These are phyloP conservation scores for Coemansia sp. DNA, from an alignment of 192 early-diverging fungal genomes.

Conservation along the genomic window DNA sequence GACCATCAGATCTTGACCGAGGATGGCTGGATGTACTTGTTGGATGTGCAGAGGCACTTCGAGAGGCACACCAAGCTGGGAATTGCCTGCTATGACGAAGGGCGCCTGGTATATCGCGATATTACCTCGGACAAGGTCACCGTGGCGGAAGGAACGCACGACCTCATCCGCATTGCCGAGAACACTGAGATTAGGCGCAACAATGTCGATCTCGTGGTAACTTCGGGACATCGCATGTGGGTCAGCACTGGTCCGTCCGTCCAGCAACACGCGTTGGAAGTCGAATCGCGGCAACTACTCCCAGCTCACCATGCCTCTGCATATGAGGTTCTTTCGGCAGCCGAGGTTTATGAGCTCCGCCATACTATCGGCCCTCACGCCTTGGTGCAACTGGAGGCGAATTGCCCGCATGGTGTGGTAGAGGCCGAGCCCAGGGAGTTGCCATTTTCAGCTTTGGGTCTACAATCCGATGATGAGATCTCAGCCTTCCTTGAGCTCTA, in stretches of 20 bases:
- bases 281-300: too few relatives aligned
- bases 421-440: neutral
- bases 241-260: slow-evolving; percentile 11
- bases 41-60: slow-evolving; percentile 37
- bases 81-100: slow-evolving; percentile 34
- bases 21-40: slow-evolving; percentile 31
- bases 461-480: slow-evolving; percentile 10
- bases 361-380: slow-evolving; percentile 15
- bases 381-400: slow-evolving; percentile 28
- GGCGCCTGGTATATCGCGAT: slow-evolving; percentile 21
- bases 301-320: too few relatives aligned
- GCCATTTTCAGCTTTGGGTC: slow-evolving; percentile 13
- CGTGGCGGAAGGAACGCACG: slow-evolving; percentile 24
- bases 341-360: slow-evolving; percentile 13
- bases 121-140: slow-evolving; percentile 28
- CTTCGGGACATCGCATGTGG: slow-evolving; percentile 32
- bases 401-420: slow-evolving; percentile 14
- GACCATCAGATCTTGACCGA: slow-evolving; percentile 45
- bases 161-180: slow-evolving; percentile 24
- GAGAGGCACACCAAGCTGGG: slow-evolving; percentile 4
- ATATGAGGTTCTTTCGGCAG: slow-evolving; percentile 10
- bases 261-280: neutral
- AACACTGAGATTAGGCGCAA: slow-evolving; percentile 21
- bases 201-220: slow-evolving; percentile 23
- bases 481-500: slow-evolving; percentile 35